phyloP scores from a whole-genome alignment of 345 rosid species.

The Aegle marmelos region DNA sequence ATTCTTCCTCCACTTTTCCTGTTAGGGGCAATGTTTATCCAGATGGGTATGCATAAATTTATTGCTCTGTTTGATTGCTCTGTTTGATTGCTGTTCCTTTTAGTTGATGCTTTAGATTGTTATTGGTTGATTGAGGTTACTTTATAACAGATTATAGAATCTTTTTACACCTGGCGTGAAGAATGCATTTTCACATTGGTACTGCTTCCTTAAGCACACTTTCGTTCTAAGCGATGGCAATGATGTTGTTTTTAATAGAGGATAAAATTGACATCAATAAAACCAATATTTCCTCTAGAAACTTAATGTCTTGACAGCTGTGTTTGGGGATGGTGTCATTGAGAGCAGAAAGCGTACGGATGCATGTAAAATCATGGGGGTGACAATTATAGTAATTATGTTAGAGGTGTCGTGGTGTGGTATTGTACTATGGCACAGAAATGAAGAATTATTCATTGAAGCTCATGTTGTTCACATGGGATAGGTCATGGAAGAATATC shows the following conservation, averaged over 20 bases:
- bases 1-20: slow-evolving; percentile 66
- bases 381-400: neutral
- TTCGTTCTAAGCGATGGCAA: neutral
- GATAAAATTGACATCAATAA: neutral
- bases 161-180: neutral
- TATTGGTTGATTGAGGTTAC: neutral
- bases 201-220: neutral
- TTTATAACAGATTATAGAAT: neutral
- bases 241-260: neutral
- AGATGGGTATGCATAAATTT: slow-evolving; percentile 60
- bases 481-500: neutral
- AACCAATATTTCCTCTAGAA: neutral
- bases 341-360: neutral
- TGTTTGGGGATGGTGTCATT: neutral
- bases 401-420: neutral
- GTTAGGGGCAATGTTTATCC: slow-evolving; percentile 76
- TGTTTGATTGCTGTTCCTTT: slow-evolving; percentile 1
- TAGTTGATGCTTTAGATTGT: neutral
- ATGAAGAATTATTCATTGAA: neutral
- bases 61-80: slow-evolving; percentile 10
- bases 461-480: neutral
- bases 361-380: neutral
- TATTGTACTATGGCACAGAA: neutral
- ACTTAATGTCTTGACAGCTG: neutral
- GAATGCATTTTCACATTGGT: neutral